Evolutionary conservation across 306 rosid genomes (phyloP).

Genomic region (Arachis stenosperma): DNA sequence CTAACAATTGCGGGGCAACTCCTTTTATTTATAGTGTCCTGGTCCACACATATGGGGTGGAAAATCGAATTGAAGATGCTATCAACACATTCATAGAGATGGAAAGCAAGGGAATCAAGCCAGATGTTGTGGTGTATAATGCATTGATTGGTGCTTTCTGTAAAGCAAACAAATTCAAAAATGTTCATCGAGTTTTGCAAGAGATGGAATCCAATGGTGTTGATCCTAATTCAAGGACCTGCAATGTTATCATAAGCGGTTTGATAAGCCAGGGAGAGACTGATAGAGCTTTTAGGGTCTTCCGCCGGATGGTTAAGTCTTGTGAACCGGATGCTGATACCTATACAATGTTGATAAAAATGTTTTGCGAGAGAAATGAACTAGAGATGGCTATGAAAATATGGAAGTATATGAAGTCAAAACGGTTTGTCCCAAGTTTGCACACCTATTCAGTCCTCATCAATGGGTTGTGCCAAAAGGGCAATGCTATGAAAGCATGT

Average conservation of each 20-base stretch:
- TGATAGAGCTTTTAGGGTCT: constrained; percentile 64
- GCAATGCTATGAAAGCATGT: too few species aligned
- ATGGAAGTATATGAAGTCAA: background rate
- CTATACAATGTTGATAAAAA: constrained; percentile 81
- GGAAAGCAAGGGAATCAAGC: too few species aligned
- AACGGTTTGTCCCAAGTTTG: too few species aligned
- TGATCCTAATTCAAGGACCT: constrained; percentile 71
- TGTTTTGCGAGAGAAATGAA: constrained; percentile 70
- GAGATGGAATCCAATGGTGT: constrained; percentile 68
- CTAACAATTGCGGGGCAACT: constrained; percentile 57
- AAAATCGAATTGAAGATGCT: too few species aligned
- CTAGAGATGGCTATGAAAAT: constrained; percentile 67
- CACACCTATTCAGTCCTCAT: too few species aligned
- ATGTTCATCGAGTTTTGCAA: constrained; percentile 63
- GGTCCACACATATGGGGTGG: constrained; percentile 50
- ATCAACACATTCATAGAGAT: too few species aligned
- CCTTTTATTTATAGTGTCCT: constrained; percentile 75
- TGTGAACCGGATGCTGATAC: constrained; percentile 85
- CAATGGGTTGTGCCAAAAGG: too few species aligned
- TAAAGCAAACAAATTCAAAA: constrained; percentile 60
- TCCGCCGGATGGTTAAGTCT: constrained; percentile 60
- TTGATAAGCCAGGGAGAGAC: constrained; percentile 63
- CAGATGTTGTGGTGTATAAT: constrained; percentile 50
- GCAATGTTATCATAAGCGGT: constrained; percentile 64
- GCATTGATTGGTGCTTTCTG: constrained; percentile 80